These are phyloP conservation scores for Aspergillus thermomutatus DNA, from an alignment of 2,329 filamentous ascomycete genomes.

Conservation along the genomic window DNA sequence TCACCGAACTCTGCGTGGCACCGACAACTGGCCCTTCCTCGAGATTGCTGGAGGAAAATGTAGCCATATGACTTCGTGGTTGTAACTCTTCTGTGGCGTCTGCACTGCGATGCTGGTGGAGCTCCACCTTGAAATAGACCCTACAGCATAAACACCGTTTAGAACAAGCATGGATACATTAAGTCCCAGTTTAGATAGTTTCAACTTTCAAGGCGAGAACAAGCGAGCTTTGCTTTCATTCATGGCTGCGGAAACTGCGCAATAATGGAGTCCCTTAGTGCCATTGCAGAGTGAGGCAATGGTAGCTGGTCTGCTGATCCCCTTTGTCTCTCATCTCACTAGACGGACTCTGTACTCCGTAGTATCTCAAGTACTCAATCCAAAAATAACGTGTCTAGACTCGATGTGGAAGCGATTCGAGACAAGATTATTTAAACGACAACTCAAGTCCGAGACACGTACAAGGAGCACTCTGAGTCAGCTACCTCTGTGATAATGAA, in stretches of 20 bases:
- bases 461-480: neutral
- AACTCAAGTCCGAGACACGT: neutral
- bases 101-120: neutral
- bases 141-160: too few species aligned
- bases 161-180: neutral
- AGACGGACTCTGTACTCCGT: neutral
- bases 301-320: neutral
- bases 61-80: neutral
- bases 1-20: neutral
- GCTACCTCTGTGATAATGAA: neutral
- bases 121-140: neutral
- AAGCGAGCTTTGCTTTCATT: neutral
- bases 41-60: neutral
- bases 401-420: neutral
- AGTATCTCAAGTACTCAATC: neutral
- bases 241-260: neutral
- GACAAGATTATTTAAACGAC: neutral
- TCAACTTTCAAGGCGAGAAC: neutral
- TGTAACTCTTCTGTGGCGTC: neutral
- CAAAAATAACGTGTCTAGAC: slow-evolving; percentile 1
- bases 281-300: neutral
- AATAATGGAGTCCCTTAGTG: neutral
- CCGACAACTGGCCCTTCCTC: neutral
- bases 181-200: neutral
- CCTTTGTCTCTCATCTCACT: neutral